Evolutionary conservation across 192 early-diverging fungal species (phyloP).

Genomic region (Pecoramyces ruminantium): DNA sequence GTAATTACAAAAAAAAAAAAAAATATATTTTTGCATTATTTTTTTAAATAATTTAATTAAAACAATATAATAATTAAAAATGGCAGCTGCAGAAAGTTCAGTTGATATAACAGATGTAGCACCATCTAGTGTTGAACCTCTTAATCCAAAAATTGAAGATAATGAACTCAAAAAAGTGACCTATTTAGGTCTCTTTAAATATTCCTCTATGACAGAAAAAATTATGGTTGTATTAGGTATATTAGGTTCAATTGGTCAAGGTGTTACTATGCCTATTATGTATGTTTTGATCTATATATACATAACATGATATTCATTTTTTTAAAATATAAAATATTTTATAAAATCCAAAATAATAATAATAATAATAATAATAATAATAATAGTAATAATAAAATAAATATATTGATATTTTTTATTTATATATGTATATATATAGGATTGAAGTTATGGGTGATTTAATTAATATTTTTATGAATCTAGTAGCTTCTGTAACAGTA

Average conservation of each 20-base stretch:
- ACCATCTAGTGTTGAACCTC: neutral
- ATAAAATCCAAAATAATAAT: no score
- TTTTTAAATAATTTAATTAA: no score
- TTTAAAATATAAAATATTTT: no score
- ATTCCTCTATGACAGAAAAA: neutral
- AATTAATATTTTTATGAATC: neutral
- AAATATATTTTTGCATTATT: no score
- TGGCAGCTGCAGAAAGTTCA: neutral
- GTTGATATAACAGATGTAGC: neutral
- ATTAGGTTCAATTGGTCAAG: neutral
- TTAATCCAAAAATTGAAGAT: neutral
- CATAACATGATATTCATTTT: no score
- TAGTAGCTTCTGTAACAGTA: neutral
- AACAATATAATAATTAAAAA: no score
- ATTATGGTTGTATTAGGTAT: neutral
- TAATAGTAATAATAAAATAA: no score
- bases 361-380: no score
- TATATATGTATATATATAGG: neutral
- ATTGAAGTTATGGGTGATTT: neutral
- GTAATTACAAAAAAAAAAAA: no score
- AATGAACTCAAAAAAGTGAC: neutral
- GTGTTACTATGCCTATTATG: neutral
- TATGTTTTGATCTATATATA: no score
- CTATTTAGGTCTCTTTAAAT: neutral
- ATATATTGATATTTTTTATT: no score